Conservation (phyloP, 768 basidiomycete species). For the Amanita polypyramis region DNA sequence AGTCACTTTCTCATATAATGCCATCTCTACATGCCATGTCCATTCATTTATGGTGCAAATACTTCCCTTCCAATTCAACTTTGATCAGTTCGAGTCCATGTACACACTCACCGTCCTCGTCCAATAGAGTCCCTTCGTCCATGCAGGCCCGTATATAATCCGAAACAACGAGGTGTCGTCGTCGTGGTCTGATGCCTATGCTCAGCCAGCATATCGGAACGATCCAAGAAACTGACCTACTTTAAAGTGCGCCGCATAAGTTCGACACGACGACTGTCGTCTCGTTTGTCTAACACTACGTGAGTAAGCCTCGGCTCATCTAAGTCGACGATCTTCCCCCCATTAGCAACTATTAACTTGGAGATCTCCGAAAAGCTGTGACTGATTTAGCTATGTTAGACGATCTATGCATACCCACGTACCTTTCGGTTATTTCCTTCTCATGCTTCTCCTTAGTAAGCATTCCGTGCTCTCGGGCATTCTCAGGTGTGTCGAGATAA, state of each 20-base stretch:
- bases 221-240: constrained; percentile 28
- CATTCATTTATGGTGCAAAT: constrained; percentile 14
- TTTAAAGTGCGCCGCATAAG: constrained; percentile 63
- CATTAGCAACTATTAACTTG: constrained; percentile 49
- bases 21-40: neutral
- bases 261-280: constrained; percentile 59
- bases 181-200: constrained; percentile 53
- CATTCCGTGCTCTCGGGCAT: constrained; percentile 61
- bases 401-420: neutral
- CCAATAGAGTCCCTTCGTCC: constrained; percentile 74
- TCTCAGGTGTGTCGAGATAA: constrained; percentile 77
- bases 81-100: neutral
- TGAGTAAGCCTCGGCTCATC: constrained; percentile 79
- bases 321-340: constrained; percentile 62
- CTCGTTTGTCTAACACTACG: constrained; percentile 74
- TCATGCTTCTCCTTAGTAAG: constrained; percentile 41
- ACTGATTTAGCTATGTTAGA: neutral
- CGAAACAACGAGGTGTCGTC: constrained; percentile 64
- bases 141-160: constrained; percentile 73
- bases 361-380: constrained; percentile 46
- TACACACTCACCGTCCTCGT: constrained; percentile 64
- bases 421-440: constrained; percentile 45
- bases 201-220: constrained; percentile 8
- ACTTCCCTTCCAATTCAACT: constrained; percentile 11
- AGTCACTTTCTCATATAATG: neutral